Conservation (phyloP, 768 basidiomycete species). For the Leccinellum luteum region DNA sequence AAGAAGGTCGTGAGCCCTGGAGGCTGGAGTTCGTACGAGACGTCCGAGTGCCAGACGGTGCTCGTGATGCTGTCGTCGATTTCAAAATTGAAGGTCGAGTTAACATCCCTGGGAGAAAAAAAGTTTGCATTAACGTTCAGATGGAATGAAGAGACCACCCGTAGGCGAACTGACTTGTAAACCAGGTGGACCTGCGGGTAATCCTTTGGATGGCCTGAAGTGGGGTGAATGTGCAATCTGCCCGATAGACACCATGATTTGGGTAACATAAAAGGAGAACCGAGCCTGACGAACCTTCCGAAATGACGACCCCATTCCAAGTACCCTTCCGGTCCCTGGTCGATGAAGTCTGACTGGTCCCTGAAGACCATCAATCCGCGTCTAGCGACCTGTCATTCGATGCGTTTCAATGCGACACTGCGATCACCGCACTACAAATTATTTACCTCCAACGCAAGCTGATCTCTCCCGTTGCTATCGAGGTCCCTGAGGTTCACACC, state of each 20-base stretch:
- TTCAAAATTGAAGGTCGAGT: constrained; percentile 75
- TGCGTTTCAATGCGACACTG: not conserved
- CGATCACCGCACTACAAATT: not conserved
- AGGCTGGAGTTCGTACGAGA: constrained; percentile 85
- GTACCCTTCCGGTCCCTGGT: constrained; percentile 64
- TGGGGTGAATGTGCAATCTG: constrained; percentile 80
- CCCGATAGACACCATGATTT: not conserved
- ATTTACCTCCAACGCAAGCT: constrained; percentile 66
- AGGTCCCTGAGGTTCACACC: constrained; percentile 67
- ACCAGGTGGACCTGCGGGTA: constrained; percentile 81
- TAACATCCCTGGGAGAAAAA: constrained; percentile 51
- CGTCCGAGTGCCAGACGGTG: constrained; percentile 75
- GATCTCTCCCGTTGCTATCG: constrained; percentile 57
- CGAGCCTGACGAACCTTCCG: constrained; percentile 44
- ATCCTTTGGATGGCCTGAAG: constrained; percentile 71
- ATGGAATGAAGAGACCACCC: not conserved
- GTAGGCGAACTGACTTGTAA: constrained; percentile 45
- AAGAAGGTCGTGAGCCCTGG: constrained; percentile 85
- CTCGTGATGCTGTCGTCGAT: constrained; percentile 49
- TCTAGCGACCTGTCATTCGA: constrained; percentile 54
- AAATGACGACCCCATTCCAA: constrained; percentile 70
- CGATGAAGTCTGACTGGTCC: constrained; percentile 74
- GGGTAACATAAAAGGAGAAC: not conserved
- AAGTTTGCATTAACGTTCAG: not conserved
- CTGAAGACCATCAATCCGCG: constrained; percentile 73